phyloP scores from a whole-genome alignment of 2,329 filamentous ascomycete species.

The Fusarium chaquense region DNA sequence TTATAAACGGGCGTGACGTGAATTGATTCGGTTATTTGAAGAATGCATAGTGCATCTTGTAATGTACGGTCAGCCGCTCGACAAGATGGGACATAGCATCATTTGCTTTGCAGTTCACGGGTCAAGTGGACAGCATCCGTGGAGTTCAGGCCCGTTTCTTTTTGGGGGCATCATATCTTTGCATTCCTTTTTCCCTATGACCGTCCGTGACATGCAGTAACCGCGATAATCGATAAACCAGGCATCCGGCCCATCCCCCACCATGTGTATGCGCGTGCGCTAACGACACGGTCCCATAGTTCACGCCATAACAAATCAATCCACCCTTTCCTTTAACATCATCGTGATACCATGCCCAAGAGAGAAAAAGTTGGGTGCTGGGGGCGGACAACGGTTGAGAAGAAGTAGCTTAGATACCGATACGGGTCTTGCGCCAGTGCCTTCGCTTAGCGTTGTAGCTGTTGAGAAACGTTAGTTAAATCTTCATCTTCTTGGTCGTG shows the following conservation, averaged over 20 bases:
- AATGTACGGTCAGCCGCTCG: background rate
- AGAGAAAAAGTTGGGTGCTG: conserved; percentile 41
- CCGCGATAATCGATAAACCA: conserved; percentile 55
- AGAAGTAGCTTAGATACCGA: conserved; percentile 85
- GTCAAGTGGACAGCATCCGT: conserved; percentile 16
- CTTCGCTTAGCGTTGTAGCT: conserved; percentile 99
- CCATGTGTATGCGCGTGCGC: conserved; percentile 34
- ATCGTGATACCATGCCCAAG: conserved; percentile 48
- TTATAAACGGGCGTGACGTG: background rate
- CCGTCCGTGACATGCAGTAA: conserved; percentile 61
- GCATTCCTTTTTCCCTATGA: conserved; percentile 62
- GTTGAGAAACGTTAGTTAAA: conserved; percentile 43
- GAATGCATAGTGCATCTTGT: background rate
- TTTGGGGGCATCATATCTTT: conserved; percentile 53
- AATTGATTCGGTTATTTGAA: conserved; percentile 20
- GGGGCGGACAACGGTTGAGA: conserved; percentile 46
- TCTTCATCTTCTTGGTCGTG: conserved; percentile 6
- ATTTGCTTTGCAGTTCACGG: conserved; percentile 22
- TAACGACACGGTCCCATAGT: conserved; percentile 39
- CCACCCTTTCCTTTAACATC: conserved; percentile 41
- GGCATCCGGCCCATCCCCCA: conserved; percentile 51
- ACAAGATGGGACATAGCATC: background rate
- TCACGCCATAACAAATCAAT: conserved; percentile 42
- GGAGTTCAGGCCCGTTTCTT: conserved; percentile 43
- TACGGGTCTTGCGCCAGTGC: conserved; percentile 99